These are phyloP conservation scores for Mucor plumbeus DNA, from an alignment of 371 early-diverging fungal genomes.

Conservation along the genomic window DNA sequence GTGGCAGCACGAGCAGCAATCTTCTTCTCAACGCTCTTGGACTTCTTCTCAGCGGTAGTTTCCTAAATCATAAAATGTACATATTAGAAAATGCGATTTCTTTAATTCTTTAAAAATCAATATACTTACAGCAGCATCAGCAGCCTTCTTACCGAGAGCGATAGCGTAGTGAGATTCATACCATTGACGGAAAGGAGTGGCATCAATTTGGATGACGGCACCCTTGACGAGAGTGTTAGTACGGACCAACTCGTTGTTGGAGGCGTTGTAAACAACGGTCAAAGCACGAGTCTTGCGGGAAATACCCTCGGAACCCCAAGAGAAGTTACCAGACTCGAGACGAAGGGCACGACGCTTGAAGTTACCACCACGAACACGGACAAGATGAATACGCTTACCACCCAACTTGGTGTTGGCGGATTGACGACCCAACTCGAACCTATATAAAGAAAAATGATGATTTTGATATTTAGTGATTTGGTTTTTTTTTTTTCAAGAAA, in stretches of 20 bases:
- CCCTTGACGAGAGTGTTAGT: slow-evolving; percentile 99
- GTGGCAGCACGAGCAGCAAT: slow-evolving; percentile 81
- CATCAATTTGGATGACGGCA: slow-evolving; percentile 98
- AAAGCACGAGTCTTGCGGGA: slow-evolving; percentile 97
- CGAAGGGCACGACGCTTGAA: slow-evolving; percentile 98
- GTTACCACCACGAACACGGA: slow-evolving; percentile 99
- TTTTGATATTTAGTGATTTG: not conserved
- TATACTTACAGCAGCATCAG: slow-evolving; percentile 60
- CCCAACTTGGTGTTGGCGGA: slow-evolving; percentile 98
- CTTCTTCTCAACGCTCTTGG: slow-evolving; percentile 92
- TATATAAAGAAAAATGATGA: slow-evolving; percentile 37
- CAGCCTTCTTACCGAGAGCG: slow-evolving; percentile 89
- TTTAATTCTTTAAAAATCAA: not conserved
- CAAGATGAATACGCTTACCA: slow-evolving; percentile 90
- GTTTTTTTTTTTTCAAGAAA: too few relatives aligned
- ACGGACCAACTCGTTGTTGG: slow-evolving; percentile 99
- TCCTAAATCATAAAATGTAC: slow-evolving; percentile 45
- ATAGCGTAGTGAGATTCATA: slow-evolving; percentile 96
- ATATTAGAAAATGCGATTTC: not conserved
- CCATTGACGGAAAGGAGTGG: slow-evolving; percentile 99
- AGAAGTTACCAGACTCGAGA: slow-evolving; percentile 97
- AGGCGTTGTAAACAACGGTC: slow-evolving; percentile 99
- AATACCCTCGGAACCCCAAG: slow-evolving; percentile 95
- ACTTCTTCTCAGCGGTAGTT: slow-evolving; percentile 80
- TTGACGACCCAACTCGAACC: slow-evolving; percentile 99